These are phyloP conservation scores for Lenwebbia sp. DNA, from an alignment of 345 rosid genomes.

Conservation along the genomic window DNA sequence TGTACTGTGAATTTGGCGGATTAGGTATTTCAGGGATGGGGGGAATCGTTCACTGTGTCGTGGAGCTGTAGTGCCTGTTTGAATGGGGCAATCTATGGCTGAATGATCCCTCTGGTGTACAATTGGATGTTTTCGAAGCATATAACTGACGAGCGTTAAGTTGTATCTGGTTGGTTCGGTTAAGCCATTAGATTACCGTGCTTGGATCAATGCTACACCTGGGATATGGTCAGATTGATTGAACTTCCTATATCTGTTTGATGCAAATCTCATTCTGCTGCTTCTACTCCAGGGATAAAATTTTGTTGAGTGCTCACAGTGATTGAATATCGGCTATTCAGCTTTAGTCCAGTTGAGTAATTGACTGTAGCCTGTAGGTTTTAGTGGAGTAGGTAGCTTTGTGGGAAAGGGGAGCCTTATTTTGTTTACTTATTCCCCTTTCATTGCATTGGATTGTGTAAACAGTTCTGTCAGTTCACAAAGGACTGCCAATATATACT, in stretches of 20 bases:
- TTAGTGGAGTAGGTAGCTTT: neutral
- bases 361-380: neutral
- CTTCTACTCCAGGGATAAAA: neutral
- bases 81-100: neutral
- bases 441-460: neutral
- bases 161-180: neutral
- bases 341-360: neutral
- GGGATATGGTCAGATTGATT: neutral
- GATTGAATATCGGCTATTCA: neutral
- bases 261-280: neutral
- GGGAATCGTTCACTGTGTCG: neutral
- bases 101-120: neutral
- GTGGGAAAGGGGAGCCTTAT: neutral
- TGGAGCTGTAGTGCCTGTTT: neutral
- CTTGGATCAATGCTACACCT: neutral
- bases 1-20: neutral
- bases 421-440: neutral
- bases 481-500: neutral
- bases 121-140: neutral
- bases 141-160: rapidly evolving
- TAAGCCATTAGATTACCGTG: neutral
- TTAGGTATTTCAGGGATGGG: neutral
- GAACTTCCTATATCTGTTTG: neutral
- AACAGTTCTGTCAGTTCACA: neutral
- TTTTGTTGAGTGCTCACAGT: neutral